Percentiles rank a stretch among this genome's conserved stretches.
Conservation (phyloP, 208 protist species). For the Leishmania tarentolae region DNA sequence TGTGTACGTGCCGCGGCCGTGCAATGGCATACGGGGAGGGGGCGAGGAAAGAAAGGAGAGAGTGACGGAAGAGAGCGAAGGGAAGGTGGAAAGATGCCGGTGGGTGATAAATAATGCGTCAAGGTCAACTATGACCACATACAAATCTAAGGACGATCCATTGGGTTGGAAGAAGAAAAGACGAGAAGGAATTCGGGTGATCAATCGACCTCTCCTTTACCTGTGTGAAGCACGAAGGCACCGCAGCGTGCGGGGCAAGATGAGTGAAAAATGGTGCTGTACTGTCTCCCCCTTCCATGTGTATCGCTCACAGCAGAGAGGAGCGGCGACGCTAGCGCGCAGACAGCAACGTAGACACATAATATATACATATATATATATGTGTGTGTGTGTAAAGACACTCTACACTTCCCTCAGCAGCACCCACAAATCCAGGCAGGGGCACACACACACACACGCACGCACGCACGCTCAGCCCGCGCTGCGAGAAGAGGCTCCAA, state of each 20-base stretch:
- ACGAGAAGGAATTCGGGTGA: neutral
- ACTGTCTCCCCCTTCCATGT: neutral
- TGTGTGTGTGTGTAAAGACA: no score
- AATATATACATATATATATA: no score
- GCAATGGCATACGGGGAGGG: neutral
- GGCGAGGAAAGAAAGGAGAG: neutral
- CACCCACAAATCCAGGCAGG: neutral
- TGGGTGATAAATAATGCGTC: neutral
- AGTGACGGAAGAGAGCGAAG: neutral
- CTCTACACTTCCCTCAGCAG: neutral
- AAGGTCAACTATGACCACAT: neutral
- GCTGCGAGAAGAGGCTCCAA: neutral
- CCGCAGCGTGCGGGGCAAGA: neutral
- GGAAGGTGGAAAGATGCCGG: neutral
- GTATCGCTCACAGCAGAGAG: neutral
- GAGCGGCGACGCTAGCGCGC: neutral
- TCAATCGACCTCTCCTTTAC: neutral
- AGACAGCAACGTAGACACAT: neutral
- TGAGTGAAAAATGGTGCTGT: neutral
- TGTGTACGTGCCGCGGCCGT: neutral
- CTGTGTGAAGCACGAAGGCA: neutral
- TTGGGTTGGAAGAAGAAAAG: neutral
- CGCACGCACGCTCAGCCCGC: neutral
- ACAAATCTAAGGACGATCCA: no score
- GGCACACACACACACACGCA: neutral